Conservation (phyloP, 345 rosid genomes). For the Populus ilicifolia region DNA sequence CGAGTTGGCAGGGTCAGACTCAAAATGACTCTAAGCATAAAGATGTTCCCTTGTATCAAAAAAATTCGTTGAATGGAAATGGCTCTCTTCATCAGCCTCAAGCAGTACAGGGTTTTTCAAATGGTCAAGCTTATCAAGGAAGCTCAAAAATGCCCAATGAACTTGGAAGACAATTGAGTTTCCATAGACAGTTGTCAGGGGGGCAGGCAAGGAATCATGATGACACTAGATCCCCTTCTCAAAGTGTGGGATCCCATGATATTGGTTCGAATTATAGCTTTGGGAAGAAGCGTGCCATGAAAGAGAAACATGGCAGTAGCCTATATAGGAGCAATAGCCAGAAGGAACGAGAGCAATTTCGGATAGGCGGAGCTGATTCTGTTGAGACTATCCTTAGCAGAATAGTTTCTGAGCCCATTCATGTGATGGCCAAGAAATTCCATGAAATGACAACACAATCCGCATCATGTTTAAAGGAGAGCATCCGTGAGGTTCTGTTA, state of each 20-base stretch:
- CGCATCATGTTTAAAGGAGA: constrained; percentile 59
- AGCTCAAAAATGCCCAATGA: constrained; percentile 53
- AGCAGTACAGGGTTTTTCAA: constrained; percentile 41
- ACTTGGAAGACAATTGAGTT: constrained; percentile 64
- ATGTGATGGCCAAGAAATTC: constrained; percentile 69
- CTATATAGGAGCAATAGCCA: constrained; percentile 59
- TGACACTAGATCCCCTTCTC: constrained; percentile 61
- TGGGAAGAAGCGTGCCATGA: constrained; percentile 53
- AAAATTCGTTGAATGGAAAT: constrained; percentile 63
- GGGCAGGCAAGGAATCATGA: constrained; percentile 31
- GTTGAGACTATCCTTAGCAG: constrained; percentile 59
- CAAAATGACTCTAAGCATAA: constrained; percentile 68
- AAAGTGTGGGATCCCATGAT: constrained; percentile 65
- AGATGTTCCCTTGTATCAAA: constrained; percentile 59
- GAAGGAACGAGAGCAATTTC: constrained; percentile 44
- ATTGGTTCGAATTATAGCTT: constrained; percentile 52
- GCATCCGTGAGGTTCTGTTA: constrained; percentile 65
- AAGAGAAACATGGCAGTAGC: constrained; percentile 55
- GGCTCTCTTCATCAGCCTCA: constrained; percentile 54
- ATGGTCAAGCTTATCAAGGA: constrained; percentile 45
- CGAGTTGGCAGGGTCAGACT: constrained; percentile 56
- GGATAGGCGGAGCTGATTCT: constrained; percentile 65
- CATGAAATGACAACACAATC: constrained; percentile 72
- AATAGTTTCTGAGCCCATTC: constrained; percentile 70
- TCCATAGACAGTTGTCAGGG: constrained; percentile 45